Evolutionary conservation across 1,284 basidiomycete species (phyloP), one percentile per base, ranked within the genome.

Genomic region (Pyrrhoderma lamaoense): DNA sequence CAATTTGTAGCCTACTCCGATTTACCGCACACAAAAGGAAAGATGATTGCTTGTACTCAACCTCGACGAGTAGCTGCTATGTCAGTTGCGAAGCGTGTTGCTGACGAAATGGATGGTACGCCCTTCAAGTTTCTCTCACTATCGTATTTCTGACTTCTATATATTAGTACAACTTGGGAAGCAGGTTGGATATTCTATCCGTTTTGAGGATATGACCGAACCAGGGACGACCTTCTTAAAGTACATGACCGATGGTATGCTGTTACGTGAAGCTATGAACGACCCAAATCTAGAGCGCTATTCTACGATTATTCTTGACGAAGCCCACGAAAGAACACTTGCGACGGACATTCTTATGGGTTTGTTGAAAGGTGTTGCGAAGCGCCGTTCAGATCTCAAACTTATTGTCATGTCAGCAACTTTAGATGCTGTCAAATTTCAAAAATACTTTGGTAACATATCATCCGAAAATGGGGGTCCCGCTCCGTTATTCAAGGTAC

Each of bases 221-320:
- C 79, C 80, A 0, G 89, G 89, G 0, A 89, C 83, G 7, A 97
- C 93, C 0, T 94, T 96, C 68, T 74, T 97, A 60, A 94, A 95
- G 67, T 98, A 99, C 73, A 97, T 99, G 94, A 99, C 95, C 9
- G 95, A 99, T 61, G 95, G 95, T 79, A 96, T 98, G 93, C 79
- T 93, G 54, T 77, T 96, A 23, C 85, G 94, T 37, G 94, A 98
- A 72, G 94, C 93, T 5, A 97, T 98, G 91, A 91, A 95, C 68
- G 96, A 99, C 67, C 88, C 90, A 27, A 78, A 83, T 45, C 80
- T 98, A 23, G 75, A 79, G 45, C 82, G 92, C 9, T 99, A 99
- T 70, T 94, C 91, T 31, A 96, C 93, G 14, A 92, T 99, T 68
- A 97, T 99, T 60, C 83, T 99, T 54, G 96, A 99, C 67, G 96